Evolutionary conservation across 495 filamentous ascomycete genomes (phyloP), one percentile per base, ranked within the genome.

Genomic region (Talaromyces ruber): DNA sequence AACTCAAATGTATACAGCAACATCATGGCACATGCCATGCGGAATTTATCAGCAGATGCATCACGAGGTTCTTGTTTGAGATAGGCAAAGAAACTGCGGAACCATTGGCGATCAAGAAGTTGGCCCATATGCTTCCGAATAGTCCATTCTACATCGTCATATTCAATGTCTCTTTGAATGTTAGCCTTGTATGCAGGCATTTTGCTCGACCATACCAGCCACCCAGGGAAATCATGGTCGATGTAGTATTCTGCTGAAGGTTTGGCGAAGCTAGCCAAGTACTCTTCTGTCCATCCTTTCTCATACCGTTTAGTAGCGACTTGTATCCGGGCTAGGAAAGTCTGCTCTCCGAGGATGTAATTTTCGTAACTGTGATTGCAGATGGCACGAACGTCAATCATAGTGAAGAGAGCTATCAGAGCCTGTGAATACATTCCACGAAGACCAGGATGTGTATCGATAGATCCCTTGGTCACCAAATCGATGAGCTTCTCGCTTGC

Each of bases 41-140:
- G 82, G 76, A 98, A 98, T 51, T 94, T 86, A 70, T 99, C 94
- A 0, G 89, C 81, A 2, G 78, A 75, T 9, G 86, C 75, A 72
- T 99, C 94, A 25, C 93, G 85, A 16, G 94, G 94, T 73, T 99
- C 94, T 72, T 99, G 94, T 75, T 97, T 99, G 74, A 98, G 80
- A 70, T 91, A 97, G 39, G 82, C 87, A 67, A 98, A 99, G 74
- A 88, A 94, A 54, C 86, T 87, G 60, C 84, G 82, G 65, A 96
- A 89, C 95, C 94, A 98, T 60, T 90, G 80, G 51, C 86, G 85
- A 61, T 89, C 88, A 58, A 99, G 79, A 43, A 91, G 70, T 55
- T 81, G 81, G 47, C 91, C 95, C 67, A 99, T 94, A 67, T 90
- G 87, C 37, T 82, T 81, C n/a, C 92, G 86, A 22, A 86, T 85